phyloP scores from a whole-genome alignment of 2,329 filamentous ascomycete genomes.

The Penicillium sp. region DNA sequence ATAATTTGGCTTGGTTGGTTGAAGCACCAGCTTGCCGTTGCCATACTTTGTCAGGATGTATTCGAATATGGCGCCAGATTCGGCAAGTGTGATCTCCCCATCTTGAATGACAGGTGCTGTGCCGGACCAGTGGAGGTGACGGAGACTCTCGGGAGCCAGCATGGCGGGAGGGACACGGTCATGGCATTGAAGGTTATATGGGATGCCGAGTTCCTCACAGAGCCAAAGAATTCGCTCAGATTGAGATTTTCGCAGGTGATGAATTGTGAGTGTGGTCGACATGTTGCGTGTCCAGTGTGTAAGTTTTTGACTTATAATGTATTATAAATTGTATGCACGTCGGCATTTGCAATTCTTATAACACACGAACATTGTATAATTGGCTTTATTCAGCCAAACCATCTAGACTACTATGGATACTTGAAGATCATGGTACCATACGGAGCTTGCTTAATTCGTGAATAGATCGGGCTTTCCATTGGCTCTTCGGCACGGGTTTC shows the following conservation, averaged over 20 bases:
- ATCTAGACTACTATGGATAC: too few species aligned
- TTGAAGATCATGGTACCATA: too few species aligned
- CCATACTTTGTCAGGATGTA: conserved; percentile 62
- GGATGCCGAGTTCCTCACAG: conserved; percentile 62
- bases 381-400: too few species aligned
- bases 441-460: too few species aligned
- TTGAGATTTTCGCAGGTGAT: conserved; percentile 61
- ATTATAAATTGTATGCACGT: too few species aligned
- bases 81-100: conserved; percentile 56
- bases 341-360: too few species aligned
- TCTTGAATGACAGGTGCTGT: conserved; percentile 64
- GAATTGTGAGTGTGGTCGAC: conserved; percentile 31
- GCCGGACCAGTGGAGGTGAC: conserved; percentile 36
- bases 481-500: too few species aligned
- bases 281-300: too few species aligned
- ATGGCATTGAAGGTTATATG: conserved; percentile 54
- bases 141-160: conserved; percentile 24
- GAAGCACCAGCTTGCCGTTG: conserved; percentile 50
- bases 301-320: too few species aligned
- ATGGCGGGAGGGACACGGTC: conserved; percentile 36
- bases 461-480: too few species aligned
- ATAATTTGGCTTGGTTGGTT: conserved; percentile 49
- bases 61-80: conserved; percentile 61
- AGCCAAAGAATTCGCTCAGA: conserved; percentile 67
- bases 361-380: too few species aligned